Evolutionary conservation across 345 rosid genomes (phyloP).

Genomic region (Pelargonium nanum): DNA sequence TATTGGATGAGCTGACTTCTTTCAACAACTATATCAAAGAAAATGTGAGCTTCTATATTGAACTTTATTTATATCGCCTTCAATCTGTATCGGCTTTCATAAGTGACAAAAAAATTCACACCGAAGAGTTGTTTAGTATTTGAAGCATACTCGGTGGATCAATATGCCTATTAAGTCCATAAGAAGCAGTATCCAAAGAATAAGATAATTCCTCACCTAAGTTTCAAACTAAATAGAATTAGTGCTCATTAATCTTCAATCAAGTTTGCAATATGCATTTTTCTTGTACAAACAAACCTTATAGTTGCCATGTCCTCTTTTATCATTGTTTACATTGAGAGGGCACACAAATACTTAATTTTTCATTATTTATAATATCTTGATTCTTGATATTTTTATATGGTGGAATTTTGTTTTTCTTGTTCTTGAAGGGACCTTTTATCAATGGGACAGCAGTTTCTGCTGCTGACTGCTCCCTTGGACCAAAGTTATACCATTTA

Average conservation of each 20-base stretch:
- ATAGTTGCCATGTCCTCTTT: too few species aligned
- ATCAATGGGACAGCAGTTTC: constrained; percentile 76
- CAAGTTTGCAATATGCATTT: neutral
- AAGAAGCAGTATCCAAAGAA: too few species aligned
- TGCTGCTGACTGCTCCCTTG: constrained; percentile 76
- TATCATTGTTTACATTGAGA: neutral
- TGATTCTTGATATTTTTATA: neutral
- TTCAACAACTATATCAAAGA: constrained; percentile 42
- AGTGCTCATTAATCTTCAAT: neutral
- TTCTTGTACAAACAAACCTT: too few species aligned
- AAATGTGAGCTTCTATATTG: constrained; percentile 18
- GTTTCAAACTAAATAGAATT: neutral
- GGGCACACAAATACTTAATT: neutral
- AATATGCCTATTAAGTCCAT: neutral
- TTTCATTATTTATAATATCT: neutral
- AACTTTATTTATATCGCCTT: constrained; percentile 4
- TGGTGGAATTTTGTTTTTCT: neutral
- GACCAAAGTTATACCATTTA: constrained; percentile 69
- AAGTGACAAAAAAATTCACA: neutral
- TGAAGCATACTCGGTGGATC: neutral
- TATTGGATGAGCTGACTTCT: constrained; percentile 55
- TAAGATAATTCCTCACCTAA: neutral
- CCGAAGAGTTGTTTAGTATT: neutral
- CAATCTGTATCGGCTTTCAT: neutral
- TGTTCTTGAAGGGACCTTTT: constrained; percentile 59